These are phyloP conservation scores for Coemansia sp. DNA, from an alignment of 192 early-diverging fungal genomes.

Conservation along the genomic window DNA sequence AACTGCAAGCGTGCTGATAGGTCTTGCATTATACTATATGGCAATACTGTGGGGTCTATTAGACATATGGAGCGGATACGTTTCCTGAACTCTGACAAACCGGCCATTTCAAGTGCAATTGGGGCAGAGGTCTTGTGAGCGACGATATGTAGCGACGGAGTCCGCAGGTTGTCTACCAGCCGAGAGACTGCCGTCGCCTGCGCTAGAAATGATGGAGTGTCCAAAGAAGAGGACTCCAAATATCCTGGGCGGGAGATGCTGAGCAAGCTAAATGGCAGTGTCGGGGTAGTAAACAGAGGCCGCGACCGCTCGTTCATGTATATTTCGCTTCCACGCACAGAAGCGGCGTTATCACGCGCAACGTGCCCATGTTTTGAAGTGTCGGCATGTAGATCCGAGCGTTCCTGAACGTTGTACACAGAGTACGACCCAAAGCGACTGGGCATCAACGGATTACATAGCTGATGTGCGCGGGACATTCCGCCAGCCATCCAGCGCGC, in stretches of 20 bases:
- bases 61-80: constrained; percentile 45
- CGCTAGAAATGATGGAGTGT: constrained; percentile 31
- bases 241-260: constrained; percentile 55
- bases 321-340: background rate
- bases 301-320: background rate
- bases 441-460: constrained; percentile 53
- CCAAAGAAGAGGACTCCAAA: constrained; percentile 37
- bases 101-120: constrained; percentile 52
- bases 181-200: constrained; percentile 43
- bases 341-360: background rate
- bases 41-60: constrained; percentile 38
- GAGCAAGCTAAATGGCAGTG: constrained; percentile 41
- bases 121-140: constrained; percentile 47
- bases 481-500: constrained; percentile 58
- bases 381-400: background rate
- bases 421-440: constrained; percentile 47
- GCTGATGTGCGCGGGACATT: constrained; percentile 44
- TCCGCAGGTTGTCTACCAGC: constrained; percentile 47
- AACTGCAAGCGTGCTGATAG: constrained; percentile 20
- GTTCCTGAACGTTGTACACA: constrained; percentile 44
- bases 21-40: constrained; percentile 15
- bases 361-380: background rate
- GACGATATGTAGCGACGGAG: constrained; percentile 43
- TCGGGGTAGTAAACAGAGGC: constrained; percentile 24
- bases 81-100: constrained; percentile 43